Conservation (phyloP, 352 stramenopile species). For the Globisporangium perplexum region DNA sequence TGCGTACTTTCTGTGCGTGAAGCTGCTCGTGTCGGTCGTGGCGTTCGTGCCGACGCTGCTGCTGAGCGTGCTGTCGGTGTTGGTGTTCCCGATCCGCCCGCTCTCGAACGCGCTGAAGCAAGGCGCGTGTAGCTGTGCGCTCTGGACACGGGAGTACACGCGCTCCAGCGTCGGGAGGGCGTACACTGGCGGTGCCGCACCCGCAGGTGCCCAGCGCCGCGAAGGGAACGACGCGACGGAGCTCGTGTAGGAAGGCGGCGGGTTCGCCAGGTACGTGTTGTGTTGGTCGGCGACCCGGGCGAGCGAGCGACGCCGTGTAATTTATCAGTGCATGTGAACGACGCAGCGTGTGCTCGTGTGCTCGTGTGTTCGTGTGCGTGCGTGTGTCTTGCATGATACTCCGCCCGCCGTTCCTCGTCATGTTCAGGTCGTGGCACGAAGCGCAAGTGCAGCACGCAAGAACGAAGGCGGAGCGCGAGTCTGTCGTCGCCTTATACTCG, state of each 20-base stretch:
- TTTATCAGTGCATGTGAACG: background rate
- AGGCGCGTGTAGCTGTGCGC: constrained; percentile 36
- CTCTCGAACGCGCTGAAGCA: constrained; percentile 31
- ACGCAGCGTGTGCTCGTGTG: background rate
- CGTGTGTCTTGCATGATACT: too few relatives aligned
- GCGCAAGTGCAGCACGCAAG: too few relatives aligned
- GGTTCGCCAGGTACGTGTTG: background rate
- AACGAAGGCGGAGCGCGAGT: too few relatives aligned
- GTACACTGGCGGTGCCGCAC: constrained; percentile 10
- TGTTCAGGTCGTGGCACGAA: too few relatives aligned
- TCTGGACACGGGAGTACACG: constrained; percentile 70
- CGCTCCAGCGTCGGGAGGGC: constrained; percentile 52
- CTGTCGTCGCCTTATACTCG: background rate
- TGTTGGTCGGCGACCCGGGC: background rate
- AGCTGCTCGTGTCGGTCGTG: constrained; percentile 57
- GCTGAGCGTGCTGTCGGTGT: constrained; percentile 37
- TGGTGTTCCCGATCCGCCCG: constrained; percentile 54
- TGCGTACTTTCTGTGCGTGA: constrained; percentile 59
- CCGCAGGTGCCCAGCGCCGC: constrained; percentile 15
- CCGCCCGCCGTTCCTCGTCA: too few relatives aligned
- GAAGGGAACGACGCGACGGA: constrained; percentile 19
- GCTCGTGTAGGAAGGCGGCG: constrained; percentile 22
- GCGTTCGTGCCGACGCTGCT: constrained; percentile 50
- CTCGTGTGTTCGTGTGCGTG: too few relatives aligned
- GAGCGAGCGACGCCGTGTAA: background rate